Base-by-base conservation (phyloP, 2,329 filamentous ascomycete genomes). In the Trichoderma sp. region DNA sequence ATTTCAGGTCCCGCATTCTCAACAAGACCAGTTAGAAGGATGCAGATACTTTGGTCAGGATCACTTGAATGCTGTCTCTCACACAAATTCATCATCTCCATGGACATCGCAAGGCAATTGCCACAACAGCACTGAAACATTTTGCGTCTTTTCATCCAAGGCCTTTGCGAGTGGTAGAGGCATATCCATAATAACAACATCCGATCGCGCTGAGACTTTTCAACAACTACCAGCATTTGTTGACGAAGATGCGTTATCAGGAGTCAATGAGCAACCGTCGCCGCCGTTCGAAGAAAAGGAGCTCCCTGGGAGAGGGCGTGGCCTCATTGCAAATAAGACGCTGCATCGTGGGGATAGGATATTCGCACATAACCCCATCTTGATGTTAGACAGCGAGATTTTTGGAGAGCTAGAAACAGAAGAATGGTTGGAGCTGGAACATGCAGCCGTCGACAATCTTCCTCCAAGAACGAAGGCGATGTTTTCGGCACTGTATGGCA, bases 151-250 rank as follows among this genome's bases (percentile, higher is more conserved):
- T 74, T 74, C 79, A 17, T 78, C 78, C 71, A 66, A 74, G 4
- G 71, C 71, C 13, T 83, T 84, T 68, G 82, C 80, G 50, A 73
- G 76, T 17, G 78, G 78, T 34, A 76, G 81, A 15, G 83, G 83
- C 65, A 80, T 84, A 62, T 79, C 81, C 26, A 74, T 84, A 65
- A 64, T 85, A 36, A 84, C 81, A 58, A 79, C 78, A 8, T 72
- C 78, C 1, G 73, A 75, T 13, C 78, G 82, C 63, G 81, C 81
- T 3, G 73, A 64, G n/a, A 74, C 74, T 36, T 70, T 81, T 9
- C 77, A 77, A 30, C 73, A 74, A 11, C 74, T 75, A 15, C 74
- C 76, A 9, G 77, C 77, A 9, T 81, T 82, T 72, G 72, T 73
- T 11, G 64, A 77, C 11, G 75, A 77, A 2, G 74, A 32, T 12